Evolutionary conservation across 768 basidiomycete genomes (phyloP).

Genomic region (Naganishia randhawae): DNA sequence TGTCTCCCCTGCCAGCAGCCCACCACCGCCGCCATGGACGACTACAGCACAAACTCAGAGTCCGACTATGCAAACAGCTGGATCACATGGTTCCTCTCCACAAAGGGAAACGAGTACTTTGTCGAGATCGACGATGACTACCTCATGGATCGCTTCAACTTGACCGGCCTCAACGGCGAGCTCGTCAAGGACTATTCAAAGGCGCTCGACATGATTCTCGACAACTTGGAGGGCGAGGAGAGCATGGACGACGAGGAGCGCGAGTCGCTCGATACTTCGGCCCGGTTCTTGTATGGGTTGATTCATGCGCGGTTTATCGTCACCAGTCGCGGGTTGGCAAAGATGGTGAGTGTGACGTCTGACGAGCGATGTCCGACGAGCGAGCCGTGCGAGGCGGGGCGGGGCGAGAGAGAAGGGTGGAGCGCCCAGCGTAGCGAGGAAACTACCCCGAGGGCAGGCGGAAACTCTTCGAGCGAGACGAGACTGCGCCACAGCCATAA

Average conservation of each 20-base stretch:
- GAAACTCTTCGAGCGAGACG: too few species aligned
- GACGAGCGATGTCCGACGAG: background rate
- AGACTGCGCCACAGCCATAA: too few species aligned
- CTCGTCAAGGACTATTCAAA: slow-evolving; percentile 83
- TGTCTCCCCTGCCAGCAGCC: background rate
- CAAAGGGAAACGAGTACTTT: slow-evolving; percentile 98
- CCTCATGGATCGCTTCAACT: slow-evolving; percentile 98
- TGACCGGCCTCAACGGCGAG: slow-evolving; percentile 91
- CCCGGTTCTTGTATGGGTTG: slow-evolving; percentile 86
- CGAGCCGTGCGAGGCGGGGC: too few species aligned
- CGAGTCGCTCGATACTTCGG: slow-evolving; percentile 89
- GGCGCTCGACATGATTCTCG: slow-evolving; percentile 92
- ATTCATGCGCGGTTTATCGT: slow-evolving; percentile 98
- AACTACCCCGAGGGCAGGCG: too few species aligned
- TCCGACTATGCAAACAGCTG: slow-evolving; percentile 92
- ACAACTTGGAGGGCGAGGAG: slow-evolving; percentile 62
- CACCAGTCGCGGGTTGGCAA: slow-evolving; percentile 83
- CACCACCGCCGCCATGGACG: slow-evolving; percentile 43
- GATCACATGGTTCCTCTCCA: slow-evolving; percentile 96
- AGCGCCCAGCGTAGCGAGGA: slow-evolving; percentile 1
- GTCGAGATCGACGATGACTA: slow-evolving; percentile 98
- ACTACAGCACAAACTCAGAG: slow-evolving; percentile 69
- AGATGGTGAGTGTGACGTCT: slow-evolving; percentile 68
- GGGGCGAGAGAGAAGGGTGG: background rate
- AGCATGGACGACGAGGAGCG: slow-evolving; percentile 80